Conservation (phyloP, 1,284 basidiomycete genomes). For the Pulveroboletus sp. region DNA sequence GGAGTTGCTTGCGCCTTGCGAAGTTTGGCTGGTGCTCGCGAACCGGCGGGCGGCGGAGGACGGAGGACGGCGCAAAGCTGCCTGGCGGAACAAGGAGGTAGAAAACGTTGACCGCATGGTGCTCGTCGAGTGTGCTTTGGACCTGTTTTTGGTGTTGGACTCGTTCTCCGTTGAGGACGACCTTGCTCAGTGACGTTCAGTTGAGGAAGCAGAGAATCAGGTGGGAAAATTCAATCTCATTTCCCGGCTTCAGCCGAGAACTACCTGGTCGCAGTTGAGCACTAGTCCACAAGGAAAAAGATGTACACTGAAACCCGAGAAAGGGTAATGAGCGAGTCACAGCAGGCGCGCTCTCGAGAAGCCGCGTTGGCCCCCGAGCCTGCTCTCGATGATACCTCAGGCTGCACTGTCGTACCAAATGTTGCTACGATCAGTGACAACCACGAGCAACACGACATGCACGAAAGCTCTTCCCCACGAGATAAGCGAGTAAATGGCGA, state of each 20-base stretch:
- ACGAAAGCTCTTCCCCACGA: too few relatives aligned
- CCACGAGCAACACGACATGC: too few relatives aligned
- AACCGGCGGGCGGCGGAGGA: slow-evolving; percentile 27
- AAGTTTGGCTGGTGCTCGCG: slow-evolving; percentile 20
- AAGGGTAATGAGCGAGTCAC: too few relatives aligned
- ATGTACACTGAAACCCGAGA: too few relatives aligned
- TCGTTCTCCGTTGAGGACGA: slow-evolving; percentile 6
- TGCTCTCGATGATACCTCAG: too few relatives aligned
- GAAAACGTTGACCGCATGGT: slow-evolving; percentile 30
- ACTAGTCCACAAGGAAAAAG: too few relatives aligned
- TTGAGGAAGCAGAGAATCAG: not conserved
- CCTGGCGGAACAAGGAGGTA: slow-evolving; percentile 26
- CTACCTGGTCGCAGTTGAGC: too few relatives aligned
- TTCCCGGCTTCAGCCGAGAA: slow-evolving; percentile 4
- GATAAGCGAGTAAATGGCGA: too few relatives aligned
- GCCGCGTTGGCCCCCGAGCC: too few relatives aligned
- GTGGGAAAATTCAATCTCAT: not conserved
- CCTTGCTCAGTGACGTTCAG: not conserved
- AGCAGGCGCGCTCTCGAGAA: too few relatives aligned
- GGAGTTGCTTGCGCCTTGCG: slow-evolving; percentile 45
- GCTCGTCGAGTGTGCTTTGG: slow-evolving; percentile 3
- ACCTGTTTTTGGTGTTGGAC: slow-evolving; percentile 5
- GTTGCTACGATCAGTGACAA: too few relatives aligned
- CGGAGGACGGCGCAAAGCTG: slow-evolving; percentile 18
- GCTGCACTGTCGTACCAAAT: too few relatives aligned